Percentiles rank a stretch among this genome's conserved stretches.
Conservation (phyloP, 345 rosid genomes). For the Arabis alpina region DNA sequence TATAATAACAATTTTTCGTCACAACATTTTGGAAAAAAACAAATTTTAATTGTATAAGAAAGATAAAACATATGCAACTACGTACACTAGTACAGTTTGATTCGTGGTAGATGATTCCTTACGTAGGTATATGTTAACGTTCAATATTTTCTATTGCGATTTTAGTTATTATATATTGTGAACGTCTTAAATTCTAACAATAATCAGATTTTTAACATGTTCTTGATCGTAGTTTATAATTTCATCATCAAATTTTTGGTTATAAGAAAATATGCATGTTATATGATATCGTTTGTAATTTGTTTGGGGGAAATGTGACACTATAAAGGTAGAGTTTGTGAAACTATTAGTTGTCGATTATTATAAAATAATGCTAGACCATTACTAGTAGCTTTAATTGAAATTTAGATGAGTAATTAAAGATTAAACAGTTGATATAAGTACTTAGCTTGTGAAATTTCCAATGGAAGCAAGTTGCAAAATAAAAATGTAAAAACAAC, state of each 20-base stretch:
- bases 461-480: conserved; percentile 33
- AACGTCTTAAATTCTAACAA: too few species aligned
- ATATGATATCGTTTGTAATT: not conserved
- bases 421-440: conserved; percentile 11
- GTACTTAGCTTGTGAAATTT: conserved; percentile 12
- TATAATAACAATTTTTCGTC: not conserved
- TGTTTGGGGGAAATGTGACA: not conserved
- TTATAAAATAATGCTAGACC: conserved; percentile 1
- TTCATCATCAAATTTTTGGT: not conserved
- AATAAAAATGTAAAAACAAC: conserved; percentile 29
- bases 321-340: not conserved
- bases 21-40: not conserved
- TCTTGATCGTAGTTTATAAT: not conserved
- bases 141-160: too few species aligned
- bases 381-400: not conserved
- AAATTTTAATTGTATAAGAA: not conserved
- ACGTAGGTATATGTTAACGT: too few species aligned
- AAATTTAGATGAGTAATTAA: conserved; percentile 13
- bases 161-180: not conserved
- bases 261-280: conserved; percentile 8
- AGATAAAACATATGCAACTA: not conserved
- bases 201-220: not conserved
- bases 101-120: not conserved
- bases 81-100: not conserved
- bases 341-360: conserved; percentile 2